phyloP scores from a whole-genome alignment of 306 rosid species.

The Prunus persica region DNA sequence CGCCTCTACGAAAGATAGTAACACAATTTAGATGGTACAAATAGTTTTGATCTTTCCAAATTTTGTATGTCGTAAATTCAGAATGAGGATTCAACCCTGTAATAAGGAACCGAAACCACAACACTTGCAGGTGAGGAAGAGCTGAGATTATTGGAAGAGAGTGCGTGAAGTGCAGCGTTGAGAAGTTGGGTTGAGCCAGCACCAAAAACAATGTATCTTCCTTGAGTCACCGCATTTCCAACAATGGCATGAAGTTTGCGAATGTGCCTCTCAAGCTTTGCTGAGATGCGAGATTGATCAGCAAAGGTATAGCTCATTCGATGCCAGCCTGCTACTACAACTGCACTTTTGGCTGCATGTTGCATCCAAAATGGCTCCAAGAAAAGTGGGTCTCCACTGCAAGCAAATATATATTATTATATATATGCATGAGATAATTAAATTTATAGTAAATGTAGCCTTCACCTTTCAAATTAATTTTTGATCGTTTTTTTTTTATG shows the following conservation, averaged over 20 bases:
- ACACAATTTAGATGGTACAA: no score
- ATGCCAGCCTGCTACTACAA: conserved; percentile 51
- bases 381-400: conserved; percentile 51
- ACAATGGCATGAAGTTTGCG: conserved; percentile 27
- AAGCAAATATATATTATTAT: neutral
- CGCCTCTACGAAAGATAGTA: no score
- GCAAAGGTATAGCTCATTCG: conserved; percentile 39
- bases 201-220: conserved; percentile 38
- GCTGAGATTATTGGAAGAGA: conserved; percentile 6
- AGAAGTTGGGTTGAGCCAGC: conserved; percentile 48
- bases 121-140: conserved; percentile 22
- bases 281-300: conserved; percentile 25
- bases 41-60: no score
- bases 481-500: no score
- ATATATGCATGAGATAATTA: no score
- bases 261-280: conserved; percentile 24
- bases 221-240: conserved; percentile 44
- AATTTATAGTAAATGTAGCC: no score
- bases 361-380: conserved; percentile 51
- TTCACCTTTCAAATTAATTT: no score
- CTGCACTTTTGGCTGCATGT: conserved; percentile 33
- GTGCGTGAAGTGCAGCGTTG: conserved; percentile 43
- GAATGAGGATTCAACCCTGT: conserved; percentile 19
- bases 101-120: conserved; percentile 34
- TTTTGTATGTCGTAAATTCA: no score